Conservation (phyloP, 371 early-diverging fungal species). For the Mucor sp. region DNA sequence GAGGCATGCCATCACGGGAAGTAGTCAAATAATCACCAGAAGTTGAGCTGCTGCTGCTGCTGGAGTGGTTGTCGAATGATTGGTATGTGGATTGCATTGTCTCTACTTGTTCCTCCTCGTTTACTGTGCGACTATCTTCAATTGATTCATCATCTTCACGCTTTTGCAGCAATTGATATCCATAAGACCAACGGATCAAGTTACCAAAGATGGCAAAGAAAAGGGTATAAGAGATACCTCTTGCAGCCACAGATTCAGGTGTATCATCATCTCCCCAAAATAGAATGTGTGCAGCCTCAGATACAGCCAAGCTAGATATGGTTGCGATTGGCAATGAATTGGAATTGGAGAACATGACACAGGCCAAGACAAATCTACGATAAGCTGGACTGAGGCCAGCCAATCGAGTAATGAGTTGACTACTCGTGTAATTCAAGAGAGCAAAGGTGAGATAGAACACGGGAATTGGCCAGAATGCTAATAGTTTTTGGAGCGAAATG, state of each 20-base stretch:
- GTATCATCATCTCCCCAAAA: conserved; percentile 64
- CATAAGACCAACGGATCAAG: conserved; percentile 77
- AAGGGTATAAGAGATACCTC: conserved; percentile 77
- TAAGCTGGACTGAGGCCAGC: conserved; percentile 50
- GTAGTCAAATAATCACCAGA: not conserved
- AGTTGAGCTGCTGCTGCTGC: not conserved
- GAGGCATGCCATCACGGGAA: conserved; percentile 3
- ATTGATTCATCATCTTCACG: conserved; percentile 15
- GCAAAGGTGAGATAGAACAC: conserved; percentile 60
- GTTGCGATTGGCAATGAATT: conserved; percentile 76
- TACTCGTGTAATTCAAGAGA: conserved; percentile 25
- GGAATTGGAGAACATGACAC: conserved; percentile 71
- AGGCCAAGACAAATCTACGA: conserved; percentile 65
- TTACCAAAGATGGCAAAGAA: conserved; percentile 79
- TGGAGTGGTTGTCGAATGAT: not conserved
- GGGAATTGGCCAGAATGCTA: conserved; percentile 76
- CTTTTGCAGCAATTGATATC: conserved; percentile 59
- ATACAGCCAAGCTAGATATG: conserved; percentile 69
- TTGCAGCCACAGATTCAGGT: conserved; percentile 61
- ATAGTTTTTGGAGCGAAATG: conserved; percentile 58
- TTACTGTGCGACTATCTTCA: conserved; percentile 14
- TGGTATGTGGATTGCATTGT: not conserved
- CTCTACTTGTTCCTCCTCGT: conserved; percentile 16
- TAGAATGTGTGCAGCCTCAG: conserved; percentile 62
- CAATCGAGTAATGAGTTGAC: conserved; percentile 44